These are phyloP conservation scores for Rubus parviflorus DNA, from an alignment of 306 rosid genomes.

Conservation along the genomic window DNA sequence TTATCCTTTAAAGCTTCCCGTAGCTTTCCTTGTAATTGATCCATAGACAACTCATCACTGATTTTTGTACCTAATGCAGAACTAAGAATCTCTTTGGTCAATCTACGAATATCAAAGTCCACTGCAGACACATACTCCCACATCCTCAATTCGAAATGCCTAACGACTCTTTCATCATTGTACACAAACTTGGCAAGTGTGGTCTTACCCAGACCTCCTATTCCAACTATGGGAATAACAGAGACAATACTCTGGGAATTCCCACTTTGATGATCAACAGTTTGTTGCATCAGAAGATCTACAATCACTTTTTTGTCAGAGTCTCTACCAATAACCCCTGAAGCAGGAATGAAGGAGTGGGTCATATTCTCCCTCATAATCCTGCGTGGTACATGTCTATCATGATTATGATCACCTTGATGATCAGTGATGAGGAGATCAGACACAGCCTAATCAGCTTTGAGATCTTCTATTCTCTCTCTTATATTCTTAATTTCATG, in stretches of 20 bases:
- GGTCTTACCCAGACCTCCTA: conserved; percentile 17
- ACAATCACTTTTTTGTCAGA: conserved; percentile 15
- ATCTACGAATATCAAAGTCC: conserved; percentile 1
- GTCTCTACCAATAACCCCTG: conserved; percentile 39
- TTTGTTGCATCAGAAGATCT: conserved; percentile 6
- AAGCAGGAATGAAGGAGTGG: neutral
- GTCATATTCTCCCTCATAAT: too few relatives aligned
- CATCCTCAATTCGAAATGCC: neutral
- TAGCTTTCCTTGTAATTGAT: conserved; percentile 1
- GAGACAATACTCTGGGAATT: too few relatives aligned
- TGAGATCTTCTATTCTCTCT: neutral
- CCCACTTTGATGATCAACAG: neutral
- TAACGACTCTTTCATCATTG: neutral
- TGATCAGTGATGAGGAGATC: too few relatives aligned
- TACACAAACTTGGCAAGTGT: neutral
- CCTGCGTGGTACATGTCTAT: too few relatives aligned
- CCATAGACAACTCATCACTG: neutral
- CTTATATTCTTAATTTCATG: conserved; percentile 18
- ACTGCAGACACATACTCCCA: conserved; percentile 12
- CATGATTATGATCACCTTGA: too few relatives aligned
- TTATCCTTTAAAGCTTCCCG: neutral
- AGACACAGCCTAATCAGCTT: too few relatives aligned
- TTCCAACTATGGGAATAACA: conserved; percentile 1
- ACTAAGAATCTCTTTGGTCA: conserved; percentile 8
- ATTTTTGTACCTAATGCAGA: neutral